Evolutionary conservation across 306 rosid species (phyloP).

Genomic region (Pyrus betulifolia): DNA sequence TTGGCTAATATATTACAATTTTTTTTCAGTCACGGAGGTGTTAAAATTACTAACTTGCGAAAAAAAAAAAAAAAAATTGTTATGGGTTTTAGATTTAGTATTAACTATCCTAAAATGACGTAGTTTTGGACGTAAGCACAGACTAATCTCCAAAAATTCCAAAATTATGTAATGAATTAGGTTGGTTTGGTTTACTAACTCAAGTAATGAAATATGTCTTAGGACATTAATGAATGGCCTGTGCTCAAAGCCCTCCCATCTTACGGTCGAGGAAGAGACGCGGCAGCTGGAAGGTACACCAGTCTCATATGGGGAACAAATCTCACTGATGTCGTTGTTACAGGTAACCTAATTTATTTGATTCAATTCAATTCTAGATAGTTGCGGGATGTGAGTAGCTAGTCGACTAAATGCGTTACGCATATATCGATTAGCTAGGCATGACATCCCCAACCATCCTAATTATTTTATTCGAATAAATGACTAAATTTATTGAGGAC

Average conservation of each 20-base stretch:
- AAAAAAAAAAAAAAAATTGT: too few species aligned
- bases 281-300: slow-evolving; percentile 35
- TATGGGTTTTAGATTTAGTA: not conserved
- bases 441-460: not conserved
- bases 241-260: slow-evolving; percentile 37
- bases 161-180: too few species aligned
- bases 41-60: too few species aligned
- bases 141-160: too few species aligned
- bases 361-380: too few species aligned
- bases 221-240: slow-evolving; percentile 37
- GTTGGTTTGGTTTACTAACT: not conserved
- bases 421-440: too few species aligned
- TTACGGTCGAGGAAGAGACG: slow-evolving; percentile 42
- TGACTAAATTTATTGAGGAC: not conserved
- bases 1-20: too few species aligned
- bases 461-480: not conserved
- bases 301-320: slow-evolving; percentile 40
- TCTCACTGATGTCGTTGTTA: slow-evolving; percentile 36
- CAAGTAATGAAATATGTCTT: not conserved
- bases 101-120: not conserved
- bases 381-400: too few species aligned
- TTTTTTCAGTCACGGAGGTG: too few species aligned
- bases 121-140: not conserved
- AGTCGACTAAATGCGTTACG: too few species aligned
- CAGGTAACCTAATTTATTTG: slow-evolving; percentile 12